Evolutionary conservation across 129 eudicot species (phyloP).

Genomic region (Gnaphalium uliginosum): DNA sequence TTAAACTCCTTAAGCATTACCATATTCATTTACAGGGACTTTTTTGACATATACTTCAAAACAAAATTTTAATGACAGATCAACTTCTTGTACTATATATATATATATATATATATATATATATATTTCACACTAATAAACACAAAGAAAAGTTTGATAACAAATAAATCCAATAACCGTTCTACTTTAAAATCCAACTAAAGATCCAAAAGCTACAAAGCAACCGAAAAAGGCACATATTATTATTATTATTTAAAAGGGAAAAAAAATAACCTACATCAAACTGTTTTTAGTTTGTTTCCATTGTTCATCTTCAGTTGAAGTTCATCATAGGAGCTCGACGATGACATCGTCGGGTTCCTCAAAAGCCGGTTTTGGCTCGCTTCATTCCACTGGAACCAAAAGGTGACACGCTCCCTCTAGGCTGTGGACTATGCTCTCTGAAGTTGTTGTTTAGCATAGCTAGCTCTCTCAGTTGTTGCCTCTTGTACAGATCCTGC

Average conservation of each 20-base stretch:
- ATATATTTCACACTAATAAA: conserved; percentile 25
- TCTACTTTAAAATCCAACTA: conserved; percentile 35
- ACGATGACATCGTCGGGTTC: not conserved
- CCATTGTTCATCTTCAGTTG: conserved; percentile 16
- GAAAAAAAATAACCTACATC: conserved; percentile 17
- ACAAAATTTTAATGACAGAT: not conserved
- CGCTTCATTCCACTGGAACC: conserved; percentile 35
- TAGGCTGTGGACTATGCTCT: conserved; percentile 85
- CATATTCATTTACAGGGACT: not conserved
- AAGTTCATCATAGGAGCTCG: not conserved
- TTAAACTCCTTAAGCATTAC: no score
- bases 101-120: not conserved
- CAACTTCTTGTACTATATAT: not conserved
- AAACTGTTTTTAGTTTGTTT: conserved; percentile 22
- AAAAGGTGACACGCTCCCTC: conserved; percentile 86
- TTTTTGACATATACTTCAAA: not conserved
- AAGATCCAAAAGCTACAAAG: conserved; percentile 28
- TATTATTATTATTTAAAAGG: not conserved
- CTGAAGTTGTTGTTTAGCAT: conserved; percentile 67
- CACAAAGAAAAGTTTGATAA: conserved; percentile 27
- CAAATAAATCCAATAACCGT: conserved; percentile 50
- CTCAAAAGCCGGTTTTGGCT: conserved; percentile 27
- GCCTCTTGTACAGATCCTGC: conserved; percentile 71
- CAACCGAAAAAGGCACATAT: conserved; percentile 10
- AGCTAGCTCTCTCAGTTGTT: conserved; percentile 79